A percentile compares a stretch with the other conserved stretches of the same genome.
Evolutionary conservation across 2,329 filamentous ascomycete genomes (phyloP).

Genomic region (Aspergillus sp.): DNA sequence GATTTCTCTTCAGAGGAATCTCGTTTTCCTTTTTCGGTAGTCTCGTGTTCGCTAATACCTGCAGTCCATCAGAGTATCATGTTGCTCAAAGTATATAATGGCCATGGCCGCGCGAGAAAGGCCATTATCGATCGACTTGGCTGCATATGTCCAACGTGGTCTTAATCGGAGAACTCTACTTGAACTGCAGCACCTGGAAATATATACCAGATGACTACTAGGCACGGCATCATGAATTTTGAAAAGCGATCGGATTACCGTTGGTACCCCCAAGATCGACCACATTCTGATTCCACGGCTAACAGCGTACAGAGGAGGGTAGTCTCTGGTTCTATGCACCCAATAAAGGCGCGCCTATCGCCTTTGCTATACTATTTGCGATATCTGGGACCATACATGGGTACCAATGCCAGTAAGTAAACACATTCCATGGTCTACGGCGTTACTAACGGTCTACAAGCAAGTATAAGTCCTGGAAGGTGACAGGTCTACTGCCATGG

Average conservation of each 20-base stretch:
- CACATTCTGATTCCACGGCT: constrained; percentile 1
- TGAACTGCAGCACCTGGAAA: neutral
- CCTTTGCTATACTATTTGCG: constrained; percentile 41
- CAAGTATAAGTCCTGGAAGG: constrained; percentile 41
- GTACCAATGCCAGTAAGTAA: constrained; percentile 38
- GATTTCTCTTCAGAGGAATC: neutral
- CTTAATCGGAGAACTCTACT: neutral
- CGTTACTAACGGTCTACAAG: constrained; percentile 21
- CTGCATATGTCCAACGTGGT: neutral
- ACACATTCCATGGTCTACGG: too few relatives aligned
- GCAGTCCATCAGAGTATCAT: neutral
- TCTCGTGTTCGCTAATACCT: constrained; percentile 24
- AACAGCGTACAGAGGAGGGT: constrained; percentile 27
- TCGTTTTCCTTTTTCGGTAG: constrained; percentile 12
- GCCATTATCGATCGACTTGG: neutral
- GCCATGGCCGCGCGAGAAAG: neutral
- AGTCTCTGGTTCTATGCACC: constrained; percentile 44
- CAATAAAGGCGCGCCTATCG: constrained; percentile 42
- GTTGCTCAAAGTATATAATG: constrained; percentile 2
- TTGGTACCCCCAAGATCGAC: constrained; percentile 11
- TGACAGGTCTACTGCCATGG: constrained; percentile 44
- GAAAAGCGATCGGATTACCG: constrained; percentile 27
- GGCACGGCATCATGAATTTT: constrained; percentile 8
- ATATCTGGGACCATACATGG: constrained; percentile 38
- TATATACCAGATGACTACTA: neutral